Conservation (phyloP, 2,329 filamentous ascomycete species). For the Talaromyces pinophilus region DNA sequence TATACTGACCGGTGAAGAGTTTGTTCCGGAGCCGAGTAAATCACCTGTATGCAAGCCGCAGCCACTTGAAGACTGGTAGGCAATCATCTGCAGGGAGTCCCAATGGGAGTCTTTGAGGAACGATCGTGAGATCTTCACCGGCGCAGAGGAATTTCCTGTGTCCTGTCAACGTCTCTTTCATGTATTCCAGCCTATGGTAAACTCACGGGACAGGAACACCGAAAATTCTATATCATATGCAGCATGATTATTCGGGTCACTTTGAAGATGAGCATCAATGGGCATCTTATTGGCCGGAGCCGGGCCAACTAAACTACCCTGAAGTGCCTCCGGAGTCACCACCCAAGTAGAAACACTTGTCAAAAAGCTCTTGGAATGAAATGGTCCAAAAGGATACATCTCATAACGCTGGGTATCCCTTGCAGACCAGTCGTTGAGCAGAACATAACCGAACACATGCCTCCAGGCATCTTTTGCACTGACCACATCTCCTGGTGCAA, state of each 20-base stretch:
- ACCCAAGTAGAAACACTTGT: conserved; percentile 64
- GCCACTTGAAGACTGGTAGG: conserved; percentile 16
- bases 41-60: conserved; percentile 17
- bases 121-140: not conserved
- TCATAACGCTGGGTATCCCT: conserved; percentile 63
- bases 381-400: conserved; percentile 61
- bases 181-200: not conserved
- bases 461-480: conserved; percentile 42
- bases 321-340: conserved; percentile 58
- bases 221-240: conserved; percentile 18
- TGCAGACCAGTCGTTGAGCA: conserved; percentile 63
- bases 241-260: conserved; percentile 9
- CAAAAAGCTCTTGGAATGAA: conserved; percentile 61
- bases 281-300: not conserved
- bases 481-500: conserved; percentile 44
- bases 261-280: not conserved
- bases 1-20: conserved; percentile 3
- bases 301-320: not conserved
- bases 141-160: not conserved
- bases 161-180: not conserved
- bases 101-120: conserved; percentile 9
- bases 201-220: conserved; percentile 7
- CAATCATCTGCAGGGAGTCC: conserved; percentile 20
- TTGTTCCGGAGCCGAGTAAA: conserved; percentile 14
- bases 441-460: conserved; percentile 65